Base-by-base conservation (phyloP, 2,329 filamentous ascomycete species). In the Chaetomiaceae sp. region DNA sequence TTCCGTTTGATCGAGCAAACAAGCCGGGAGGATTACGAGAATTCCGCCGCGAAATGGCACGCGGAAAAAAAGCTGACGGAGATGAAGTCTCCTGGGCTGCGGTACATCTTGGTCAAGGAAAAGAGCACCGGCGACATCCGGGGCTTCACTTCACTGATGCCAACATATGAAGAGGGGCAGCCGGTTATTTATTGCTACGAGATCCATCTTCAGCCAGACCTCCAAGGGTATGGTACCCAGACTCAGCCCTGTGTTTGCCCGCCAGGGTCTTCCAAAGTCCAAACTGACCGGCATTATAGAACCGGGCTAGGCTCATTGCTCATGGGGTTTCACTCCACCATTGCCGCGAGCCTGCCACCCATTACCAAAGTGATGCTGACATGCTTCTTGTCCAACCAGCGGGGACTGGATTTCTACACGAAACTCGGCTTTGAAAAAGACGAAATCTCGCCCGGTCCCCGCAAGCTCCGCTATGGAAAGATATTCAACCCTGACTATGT, bases 111-210 rank as follows among this genome's bases (percentile, higher is more conserved):
- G 3, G 77, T 87, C 44, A 75, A 74, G 56, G 66, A 68, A 9
- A 51, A 48, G 0, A 52, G 48, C 4, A 54, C 58, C 8, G 60
- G 60, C 3, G 46, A 40, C 32, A 59, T 85, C 8, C 65, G 69
- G 16, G 82, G 75, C 4, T 86, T 88, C 62, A 74, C 78, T 1
- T 87, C 83, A n/a, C 73, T 88, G 62, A 85, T 87, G 84, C 78
- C 86, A n/a, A 86, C 83, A 2, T 80, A 80, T 61, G 86, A 89
- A 64, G 81, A 84, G 56, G 76, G 76, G 1, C 71, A 81, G 54
- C 74, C 82, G 0, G 86, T 90, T 2, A 65, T 90, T 18, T 92
- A 90, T 67, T 85, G 87, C 66, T 92, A 90, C 66, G 87, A 92
- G 69, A 81, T 92, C 32, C 87, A 92, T 64, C 75, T 91, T 3